Evolutionary conservation across 176 grass and related monocot species (phyloP), one percentile per base, ranked within the genome.

Genomic region (Avena sativa): DNA sequence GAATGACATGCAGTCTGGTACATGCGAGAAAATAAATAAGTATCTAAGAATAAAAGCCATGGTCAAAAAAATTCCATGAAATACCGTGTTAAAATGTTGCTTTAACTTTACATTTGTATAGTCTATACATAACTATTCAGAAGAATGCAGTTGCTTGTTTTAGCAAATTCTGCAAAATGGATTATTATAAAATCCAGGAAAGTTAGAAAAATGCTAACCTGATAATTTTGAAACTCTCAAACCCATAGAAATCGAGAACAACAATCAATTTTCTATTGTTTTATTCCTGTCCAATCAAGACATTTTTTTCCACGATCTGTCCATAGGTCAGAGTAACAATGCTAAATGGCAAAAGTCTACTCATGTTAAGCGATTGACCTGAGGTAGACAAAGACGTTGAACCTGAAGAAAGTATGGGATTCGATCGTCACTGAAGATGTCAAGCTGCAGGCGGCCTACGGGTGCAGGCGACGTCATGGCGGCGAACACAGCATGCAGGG

Each of bases 161-260:
- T n/a, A 92, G 71, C 40, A 55, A n/a, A 74, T 47, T 20, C 17
- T 28, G 32, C 79, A 72, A 55, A 56, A 13, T 9, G 21, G 44
- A 55, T 72, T 40, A 13, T 52, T 16, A 49, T 62, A 30, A 55
- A 79, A 53, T 56, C 32, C 32, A 32, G 38, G 65, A 50, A 50
- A 72, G 55, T 62, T 76, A 75, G 15, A 69, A 79, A 79, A 87
- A 79, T 40, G 79, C 81, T 85, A 50, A 98, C 96, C 93, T 98
- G 46, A 95, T 98, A 86, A 88, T 87, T 93, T 98, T 95, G 93
- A 98, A 98, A 89, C 93, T 98, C 81, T 98, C 96, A 84, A 98
- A 98, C 62, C 93, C 96, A 91, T 98, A 98, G 74, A 98, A 95
- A 90, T 98, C 96, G 88, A 98, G 96, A 82, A 98, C 96, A 77